Conservation (phyloP, 1,139 yeast species). For the Kurtzmaniella natalensis region DNA sequence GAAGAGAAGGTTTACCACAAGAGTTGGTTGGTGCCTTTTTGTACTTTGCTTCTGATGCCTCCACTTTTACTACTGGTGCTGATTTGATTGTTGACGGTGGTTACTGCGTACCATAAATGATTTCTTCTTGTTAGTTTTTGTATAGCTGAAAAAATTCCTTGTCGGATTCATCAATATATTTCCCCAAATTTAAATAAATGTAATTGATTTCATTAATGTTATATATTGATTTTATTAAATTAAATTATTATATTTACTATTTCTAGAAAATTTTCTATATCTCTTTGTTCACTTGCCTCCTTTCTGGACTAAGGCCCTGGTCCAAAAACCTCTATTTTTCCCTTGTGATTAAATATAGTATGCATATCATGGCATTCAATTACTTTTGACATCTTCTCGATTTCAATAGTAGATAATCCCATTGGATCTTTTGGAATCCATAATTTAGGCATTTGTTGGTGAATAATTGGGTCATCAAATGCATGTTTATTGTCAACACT, state of each 20-base stretch:
- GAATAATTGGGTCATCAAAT: constrained; percentile 70
- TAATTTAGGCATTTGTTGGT: constrained; percentile 60
- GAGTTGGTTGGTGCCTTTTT: constrained; percentile 19
- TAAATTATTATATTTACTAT: too few species aligned
- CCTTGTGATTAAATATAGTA: constrained; percentile 59
- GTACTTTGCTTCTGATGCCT: constrained; percentile 15
- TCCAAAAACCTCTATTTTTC: constrained; percentile 49
- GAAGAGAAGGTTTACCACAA: constrained; percentile 25
- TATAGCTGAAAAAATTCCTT: too few species aligned
- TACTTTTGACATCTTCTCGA: constrained; percentile 42
- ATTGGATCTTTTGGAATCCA: constrained; percentile 89
- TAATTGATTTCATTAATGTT: too few species aligned
- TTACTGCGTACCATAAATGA: constrained; percentile 19
- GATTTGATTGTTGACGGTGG: constrained; percentile 28
- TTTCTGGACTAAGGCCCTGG: too few species aligned
- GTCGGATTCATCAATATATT: too few species aligned
- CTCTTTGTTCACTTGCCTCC: too few species aligned
- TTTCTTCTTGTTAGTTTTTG: too few species aligned
- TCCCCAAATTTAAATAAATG: too few species aligned
- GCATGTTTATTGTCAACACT: constrained; percentile 33
- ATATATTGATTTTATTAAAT: too few species aligned
- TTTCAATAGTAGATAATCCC: constrained; percentile 67
- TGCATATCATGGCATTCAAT: constrained; percentile 60
- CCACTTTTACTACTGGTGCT: constrained; percentile 25
- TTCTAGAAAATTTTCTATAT: too few species aligned